Conservation (phyloP, 371 early-diverging fungal species). For the Mucor velutinosus region DNA sequence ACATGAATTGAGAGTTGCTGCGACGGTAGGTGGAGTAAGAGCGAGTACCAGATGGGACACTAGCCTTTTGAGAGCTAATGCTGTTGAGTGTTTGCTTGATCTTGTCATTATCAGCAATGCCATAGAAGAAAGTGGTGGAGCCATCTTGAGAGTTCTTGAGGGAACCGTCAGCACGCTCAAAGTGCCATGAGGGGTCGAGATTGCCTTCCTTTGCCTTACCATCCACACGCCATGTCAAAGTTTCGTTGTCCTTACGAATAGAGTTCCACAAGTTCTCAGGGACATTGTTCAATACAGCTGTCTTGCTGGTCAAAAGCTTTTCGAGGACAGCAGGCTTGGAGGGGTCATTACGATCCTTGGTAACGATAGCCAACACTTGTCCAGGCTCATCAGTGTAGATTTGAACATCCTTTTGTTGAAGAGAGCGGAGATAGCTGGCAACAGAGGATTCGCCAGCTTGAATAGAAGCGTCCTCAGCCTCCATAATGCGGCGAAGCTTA, state of each 20-base stretch:
- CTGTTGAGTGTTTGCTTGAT: conserved; percentile 57
- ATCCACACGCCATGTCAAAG: conserved; percentile 54
- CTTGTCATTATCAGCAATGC: conserved; percentile 75
- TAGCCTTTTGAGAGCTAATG: conserved; percentile 19
- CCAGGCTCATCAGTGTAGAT: conserved; percentile 87
- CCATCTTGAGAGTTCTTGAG: conserved; percentile 62
- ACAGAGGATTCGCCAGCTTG: conserved; percentile 68
- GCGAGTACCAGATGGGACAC: conserved; percentile 20
- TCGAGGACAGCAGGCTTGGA: conserved; percentile 69
- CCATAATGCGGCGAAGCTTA: conserved; percentile 81
- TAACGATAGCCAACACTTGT: conserved; percentile 84
- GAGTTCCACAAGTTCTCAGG: conserved; percentile 88
- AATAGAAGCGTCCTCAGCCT: conserved; percentile 73
- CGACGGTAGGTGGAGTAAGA: conserved; percentile 41
- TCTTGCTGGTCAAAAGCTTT: conserved; percentile 78
- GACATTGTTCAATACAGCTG: conserved; percentile 83
- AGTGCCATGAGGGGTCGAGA: conserved; percentile 79
- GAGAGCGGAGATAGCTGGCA: conserved; percentile 71
- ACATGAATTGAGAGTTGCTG: conserved; percentile 11
- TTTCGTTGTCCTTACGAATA: conserved; percentile 72
- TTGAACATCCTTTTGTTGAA: conserved; percentile 59
- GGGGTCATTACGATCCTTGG: conserved; percentile 50
- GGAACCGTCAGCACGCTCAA: conserved; percentile 92
- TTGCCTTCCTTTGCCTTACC: conserved; percentile 49
- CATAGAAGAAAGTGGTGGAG: conserved; percentile 90